Conservation (phyloP, 148 eudicot genomes). For the Pouteria glomerata region DNA sequence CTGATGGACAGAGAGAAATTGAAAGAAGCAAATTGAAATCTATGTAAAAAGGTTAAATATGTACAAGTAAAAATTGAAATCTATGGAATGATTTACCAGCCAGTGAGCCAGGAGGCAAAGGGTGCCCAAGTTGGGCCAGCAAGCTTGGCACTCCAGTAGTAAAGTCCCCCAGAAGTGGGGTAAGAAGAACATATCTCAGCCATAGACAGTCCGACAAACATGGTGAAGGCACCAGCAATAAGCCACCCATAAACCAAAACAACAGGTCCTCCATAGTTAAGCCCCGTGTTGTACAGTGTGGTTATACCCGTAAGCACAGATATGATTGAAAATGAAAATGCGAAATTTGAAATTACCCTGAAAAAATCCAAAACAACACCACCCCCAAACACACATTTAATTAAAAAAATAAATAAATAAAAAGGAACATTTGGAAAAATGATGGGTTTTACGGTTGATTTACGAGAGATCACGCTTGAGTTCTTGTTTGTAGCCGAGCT, state of each 20-base stretch:
- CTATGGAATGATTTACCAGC: constrained; percentile 45
- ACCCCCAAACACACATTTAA: constrained; percentile 3
- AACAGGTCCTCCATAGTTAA: constrained; percentile 69
- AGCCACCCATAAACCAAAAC: constrained; percentile 75
- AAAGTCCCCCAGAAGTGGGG: constrained; percentile 90
- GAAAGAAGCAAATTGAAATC: too few relatives aligned
- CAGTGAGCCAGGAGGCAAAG: constrained; percentile 90
- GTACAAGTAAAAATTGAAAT: constrained; percentile 4
- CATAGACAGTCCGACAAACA: constrained; percentile 82
- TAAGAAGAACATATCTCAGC: constrained; percentile 92
- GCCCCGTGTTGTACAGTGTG: constrained; percentile 61
- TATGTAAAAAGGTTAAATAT: too few relatives aligned
- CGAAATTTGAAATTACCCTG: constrained; percentile 84
- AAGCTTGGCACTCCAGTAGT: constrained; percentile 94
- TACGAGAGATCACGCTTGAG: constrained; percentile 92
- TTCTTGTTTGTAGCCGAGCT: constrained; percentile 86
- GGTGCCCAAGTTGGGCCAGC: constrained; percentile 87
- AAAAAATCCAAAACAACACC: constrained; percentile 1
- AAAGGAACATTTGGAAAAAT: too few relatives aligned
- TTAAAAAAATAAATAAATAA: not conserved
- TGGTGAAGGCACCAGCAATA: constrained; percentile 64
- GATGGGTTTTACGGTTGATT: not conserved
- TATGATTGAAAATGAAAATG: constrained; percentile 78
- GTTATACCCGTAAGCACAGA: constrained; percentile 85
- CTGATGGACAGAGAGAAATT: too few relatives aligned